phyloP scores from a whole-genome alignment of 1,139 yeast genomes.

The Blastobotrys buckinghamii region DNA sequence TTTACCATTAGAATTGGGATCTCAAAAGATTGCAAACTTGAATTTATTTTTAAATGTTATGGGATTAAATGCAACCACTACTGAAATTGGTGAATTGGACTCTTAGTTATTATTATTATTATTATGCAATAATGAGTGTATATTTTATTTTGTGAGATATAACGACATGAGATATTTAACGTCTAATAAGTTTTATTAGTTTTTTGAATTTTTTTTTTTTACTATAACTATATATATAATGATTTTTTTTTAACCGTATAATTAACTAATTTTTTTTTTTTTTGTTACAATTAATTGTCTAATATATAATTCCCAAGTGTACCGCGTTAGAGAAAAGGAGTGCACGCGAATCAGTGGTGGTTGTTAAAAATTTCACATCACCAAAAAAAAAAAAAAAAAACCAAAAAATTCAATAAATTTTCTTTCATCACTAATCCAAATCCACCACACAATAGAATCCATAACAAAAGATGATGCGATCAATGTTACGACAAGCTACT shows the following conservation, averaged over 20 bases:
- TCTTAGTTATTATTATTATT: not conserved
- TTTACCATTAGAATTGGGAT: slow-evolving; percentile 48
- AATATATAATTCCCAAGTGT: too few species aligned
- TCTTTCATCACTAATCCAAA: not conserved
- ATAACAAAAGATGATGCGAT: not conserved
- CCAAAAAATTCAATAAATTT: too few species aligned
- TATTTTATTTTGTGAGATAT: not conserved
- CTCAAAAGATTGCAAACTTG: slow-evolving; percentile 66
- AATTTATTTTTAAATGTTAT: slow-evolving; percentile 91
- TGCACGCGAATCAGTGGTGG: too few species aligned
- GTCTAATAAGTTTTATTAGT: not conserved
- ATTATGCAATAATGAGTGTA: not conserved
- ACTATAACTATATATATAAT: not conserved
- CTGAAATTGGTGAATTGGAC: slow-evolving; percentile 33
- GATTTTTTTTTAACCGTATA: too few species aligned
- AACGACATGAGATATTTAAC: not conserved
- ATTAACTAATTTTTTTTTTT: too few species aligned
- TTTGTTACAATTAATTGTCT: too few species aligned
- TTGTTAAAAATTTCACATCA: slow-evolving; percentile 2
- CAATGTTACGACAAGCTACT: slow-evolving; percentile 4
- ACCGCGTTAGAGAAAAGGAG: too few species aligned
- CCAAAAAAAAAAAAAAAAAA: too few species aligned
- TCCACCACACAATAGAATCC: not conserved
- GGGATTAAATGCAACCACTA: slow-evolving; percentile 82
- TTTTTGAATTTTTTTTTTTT: not conserved